Evolutionary conservation across 768 basidiomycete species (phyloP), one percentile per base, ranked within the genome.

Genomic region (Mycena alexandri): DNA sequence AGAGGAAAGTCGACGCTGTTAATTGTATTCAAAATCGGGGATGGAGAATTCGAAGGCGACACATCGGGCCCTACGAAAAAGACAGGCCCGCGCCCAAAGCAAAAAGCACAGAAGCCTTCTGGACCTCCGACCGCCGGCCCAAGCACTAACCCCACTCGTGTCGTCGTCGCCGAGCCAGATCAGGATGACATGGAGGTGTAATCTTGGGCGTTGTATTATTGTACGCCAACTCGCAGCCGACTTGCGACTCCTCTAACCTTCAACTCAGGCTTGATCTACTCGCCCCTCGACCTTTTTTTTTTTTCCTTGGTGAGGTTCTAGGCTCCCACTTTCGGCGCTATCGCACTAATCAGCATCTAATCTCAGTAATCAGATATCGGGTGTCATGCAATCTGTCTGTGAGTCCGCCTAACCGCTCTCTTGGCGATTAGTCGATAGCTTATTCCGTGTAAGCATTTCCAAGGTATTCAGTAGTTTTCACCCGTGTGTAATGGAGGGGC

Each of bases 1-100:
- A 85, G 93, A 55, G 84, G 85, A 65, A 95, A 94, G 75, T 93
- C 92, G 17, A 87, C 87, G 17, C 80, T 94, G 41, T 83, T 82
- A 54, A 77, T 92, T 25, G 77, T 86, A 43, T 81, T 94, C 52
- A 87, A 79, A 66, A 85, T 93, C 52, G 89, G 90, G 11, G 85
- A 89, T 57, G 90, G 87, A n/a, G 80, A 85, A 68, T 82, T 83
- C 59, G 86, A 86, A 60, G 81, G 78, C 8, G 78, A 82, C 48
- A 73, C 65, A 9, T 70, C 70, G 13, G 78, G 77, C 6, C 53
- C 80, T 17, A 61, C 71, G 21, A 74, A 75, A 65, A 64, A 65
- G 21, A 57, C 50, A 16, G 61, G 52, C n/a, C 19, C 60, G 56
- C 42, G 52, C 25, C 47, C 47, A 41, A 66, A 57, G 48, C 48